Evolutionary conservation across 768 basidiomycete genomes (phyloP).

Genomic region (Pleurotus giganteus): DNA sequence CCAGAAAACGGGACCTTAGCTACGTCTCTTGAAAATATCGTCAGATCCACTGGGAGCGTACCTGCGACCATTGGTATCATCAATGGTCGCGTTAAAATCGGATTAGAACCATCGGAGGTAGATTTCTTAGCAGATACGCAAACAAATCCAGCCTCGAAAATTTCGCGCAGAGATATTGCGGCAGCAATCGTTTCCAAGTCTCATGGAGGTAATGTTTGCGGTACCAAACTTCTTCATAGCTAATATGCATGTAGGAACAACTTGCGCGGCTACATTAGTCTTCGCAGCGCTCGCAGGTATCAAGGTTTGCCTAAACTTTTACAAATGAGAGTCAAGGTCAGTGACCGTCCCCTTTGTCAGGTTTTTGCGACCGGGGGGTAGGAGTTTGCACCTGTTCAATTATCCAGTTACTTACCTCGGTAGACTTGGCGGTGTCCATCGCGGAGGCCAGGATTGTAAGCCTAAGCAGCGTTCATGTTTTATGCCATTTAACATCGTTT

Average conservation of each 20-base stretch:
- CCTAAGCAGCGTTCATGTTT: neutral
- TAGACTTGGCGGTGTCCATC: slow-evolving; percentile 82
- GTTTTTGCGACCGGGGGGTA: slow-evolving; percentile 93
- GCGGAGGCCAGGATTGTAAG: slow-evolving; percentile 47
- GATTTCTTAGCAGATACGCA: slow-evolving; percentile 60
- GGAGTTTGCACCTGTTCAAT: slow-evolving; percentile 19
- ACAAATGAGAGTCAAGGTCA: neutral
- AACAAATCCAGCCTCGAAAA: slow-evolving; percentile 47
- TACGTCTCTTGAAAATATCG: slow-evolving; percentile 65
- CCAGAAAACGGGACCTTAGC: slow-evolving; percentile 76
- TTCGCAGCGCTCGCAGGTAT: slow-evolving; percentile 84
- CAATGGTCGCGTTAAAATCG: slow-evolving; percentile 83
- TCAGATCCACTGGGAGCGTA: slow-evolving; percentile 70
- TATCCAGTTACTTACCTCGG: slow-evolving; percentile 9
- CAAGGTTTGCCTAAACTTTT: slow-evolving; percentile 44
- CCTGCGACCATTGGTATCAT: slow-evolving; percentile 92
- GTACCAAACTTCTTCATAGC: slow-evolving; percentile 7
- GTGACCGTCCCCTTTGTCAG: slow-evolving; percentile 32
- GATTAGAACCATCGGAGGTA: slow-evolving; percentile 64
- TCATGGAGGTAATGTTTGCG: slow-evolving; percentile 62
- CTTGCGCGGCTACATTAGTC: slow-evolving; percentile 71
- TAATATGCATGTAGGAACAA: slow-evolving; percentile 46
- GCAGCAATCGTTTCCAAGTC: slow-evolving; percentile 63
- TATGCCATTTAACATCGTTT: neutral
- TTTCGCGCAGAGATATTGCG: slow-evolving; percentile 81